These are phyloP conservation scores for Nissolia schottii DNA, from an alignment of 306 rosid species.

Conservation along the genomic window DNA sequence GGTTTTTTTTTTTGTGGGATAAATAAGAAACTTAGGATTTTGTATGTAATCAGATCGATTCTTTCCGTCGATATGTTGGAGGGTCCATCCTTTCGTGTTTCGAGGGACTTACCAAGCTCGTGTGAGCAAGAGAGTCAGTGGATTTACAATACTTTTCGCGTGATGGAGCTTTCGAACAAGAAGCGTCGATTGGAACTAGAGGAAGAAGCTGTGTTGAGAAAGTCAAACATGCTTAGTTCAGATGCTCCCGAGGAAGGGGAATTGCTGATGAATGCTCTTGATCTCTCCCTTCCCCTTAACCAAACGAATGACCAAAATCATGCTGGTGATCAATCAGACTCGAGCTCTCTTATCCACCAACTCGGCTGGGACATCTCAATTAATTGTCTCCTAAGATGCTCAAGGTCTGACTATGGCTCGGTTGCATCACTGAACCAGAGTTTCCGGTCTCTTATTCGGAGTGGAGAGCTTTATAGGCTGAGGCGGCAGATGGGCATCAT, in stretches of 20 bases:
- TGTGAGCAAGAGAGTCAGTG: conserved; percentile 65
- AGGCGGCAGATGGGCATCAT: conserved; percentile 52
- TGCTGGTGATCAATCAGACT: conserved; percentile 39
- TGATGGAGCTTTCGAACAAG: conserved; percentile 39
- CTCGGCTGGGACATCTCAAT: conserved; percentile 67
- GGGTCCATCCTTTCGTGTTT: conserved; percentile 63
- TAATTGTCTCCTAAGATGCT: conserved; percentile 53
- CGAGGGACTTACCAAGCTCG: conserved; percentile 57
- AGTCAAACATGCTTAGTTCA: conserved; percentile 44
- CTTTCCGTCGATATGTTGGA: conserved; percentile 51
- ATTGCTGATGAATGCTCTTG: conserved; percentile 2
- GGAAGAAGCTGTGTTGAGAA: conserved; percentile 32
- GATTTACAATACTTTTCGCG: conserved; percentile 44
- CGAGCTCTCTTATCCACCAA: conserved; percentile 41
- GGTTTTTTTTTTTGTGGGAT: conserved; percentile 14
- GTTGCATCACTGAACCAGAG: conserved; percentile 49
- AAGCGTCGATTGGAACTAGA: conserved; percentile 38
- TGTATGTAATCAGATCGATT: conserved; percentile 16
- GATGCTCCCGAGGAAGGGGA: conserved; percentile 27
- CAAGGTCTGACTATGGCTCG: conserved; percentile 64
- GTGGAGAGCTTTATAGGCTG: conserved; percentile 54
- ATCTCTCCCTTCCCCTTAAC: conserved; percentile 22
- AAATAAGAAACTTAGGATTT: conserved; percentile 14
- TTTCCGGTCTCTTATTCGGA: conserved; percentile 50
- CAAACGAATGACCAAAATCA: conserved; percentile 28